phyloP scores from a whole-genome alignment of 2,329 filamentous ascomycete species.

The Trichoderma sp. region DNA sequence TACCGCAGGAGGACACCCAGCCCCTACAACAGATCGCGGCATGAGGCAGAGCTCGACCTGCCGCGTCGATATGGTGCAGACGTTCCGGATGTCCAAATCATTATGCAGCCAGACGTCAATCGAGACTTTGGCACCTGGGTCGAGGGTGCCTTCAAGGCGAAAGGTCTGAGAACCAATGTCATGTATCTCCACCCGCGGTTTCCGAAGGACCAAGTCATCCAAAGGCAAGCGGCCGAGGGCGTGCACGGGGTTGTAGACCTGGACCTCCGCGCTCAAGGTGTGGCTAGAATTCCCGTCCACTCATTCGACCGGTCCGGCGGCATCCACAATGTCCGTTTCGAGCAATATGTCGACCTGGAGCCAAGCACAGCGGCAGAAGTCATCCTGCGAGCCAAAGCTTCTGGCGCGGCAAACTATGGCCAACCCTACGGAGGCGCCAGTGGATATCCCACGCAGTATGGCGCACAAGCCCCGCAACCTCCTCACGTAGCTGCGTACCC shows the following conservation, averaged over 20 bases:
- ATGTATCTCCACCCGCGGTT: slow-evolving; percentile 77
- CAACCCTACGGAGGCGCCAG: slow-evolving; percentile 32
- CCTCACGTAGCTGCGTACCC: slow-evolving; percentile 25
- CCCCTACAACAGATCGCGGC: slow-evolving; percentile 52
- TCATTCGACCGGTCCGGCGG: slow-evolving; percentile 80
- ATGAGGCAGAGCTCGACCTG: slow-evolving; percentile 62
- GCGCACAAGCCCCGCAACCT: slow-evolving; percentile 29
- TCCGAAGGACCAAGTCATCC: slow-evolving; percentile 74
- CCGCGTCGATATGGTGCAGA: slow-evolving; percentile 70
- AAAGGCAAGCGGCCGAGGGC: slow-evolving; percentile 82
- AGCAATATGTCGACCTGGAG: slow-evolving; percentile 83
- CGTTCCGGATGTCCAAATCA: slow-evolving; percentile 85
- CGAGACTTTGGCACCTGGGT: slow-evolving; percentile 81
- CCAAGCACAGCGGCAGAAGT: slow-evolving; percentile 77
- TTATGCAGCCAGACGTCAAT: slow-evolving; percentile 75
- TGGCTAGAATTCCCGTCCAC: slow-evolving; percentile 74
- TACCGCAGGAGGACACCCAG: slow-evolving; percentile 71
- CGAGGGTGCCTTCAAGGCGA: slow-evolving; percentile 69
- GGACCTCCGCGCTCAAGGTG: slow-evolving; percentile 64
- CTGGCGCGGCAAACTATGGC: slow-evolving; percentile 31
- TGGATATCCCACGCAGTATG: slow-evolving; percentile 34
- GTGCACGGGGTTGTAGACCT: slow-evolving; percentile 82
- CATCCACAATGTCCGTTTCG: slow-evolving; percentile 74
- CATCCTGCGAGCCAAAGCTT: slow-evolving; percentile 66
- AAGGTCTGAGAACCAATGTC: slow-evolving; percentile 72